phyloP scores from a whole-genome alignment of 2,329 filamentous ascomycete genomes.

The Boeremia lycopersici region DNA sequence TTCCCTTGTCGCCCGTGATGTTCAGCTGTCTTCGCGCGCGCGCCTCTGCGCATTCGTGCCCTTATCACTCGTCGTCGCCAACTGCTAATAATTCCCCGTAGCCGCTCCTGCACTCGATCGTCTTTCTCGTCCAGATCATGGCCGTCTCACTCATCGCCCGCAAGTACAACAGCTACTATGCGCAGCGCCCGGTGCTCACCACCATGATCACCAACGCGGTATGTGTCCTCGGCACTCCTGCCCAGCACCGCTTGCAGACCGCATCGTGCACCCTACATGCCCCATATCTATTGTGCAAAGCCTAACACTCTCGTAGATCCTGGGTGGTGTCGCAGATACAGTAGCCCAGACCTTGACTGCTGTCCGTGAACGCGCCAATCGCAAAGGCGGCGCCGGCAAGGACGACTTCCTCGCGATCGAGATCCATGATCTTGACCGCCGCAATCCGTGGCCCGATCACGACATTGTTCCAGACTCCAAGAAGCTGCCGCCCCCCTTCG shows the following conservation, averaged over 20 bases:
- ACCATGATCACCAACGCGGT: slow-evolving; percentile 99
- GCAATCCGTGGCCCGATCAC: slow-evolving; percentile 69
- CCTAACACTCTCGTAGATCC: slow-evolving; percentile 52
- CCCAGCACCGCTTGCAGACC: not conserved
- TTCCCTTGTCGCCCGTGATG: not conserved
- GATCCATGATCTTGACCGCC: slow-evolving; percentile 83
- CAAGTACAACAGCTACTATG: slow-evolving; percentile 94
- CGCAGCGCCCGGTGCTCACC: slow-evolving; percentile 88
- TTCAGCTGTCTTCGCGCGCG: not conserved
- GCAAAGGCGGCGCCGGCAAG: slow-evolving; percentile 66
- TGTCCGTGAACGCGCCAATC: slow-evolving; percentile 70
- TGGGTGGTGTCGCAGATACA: slow-evolving; percentile 95
- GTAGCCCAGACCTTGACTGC: slow-evolving; percentile 92
- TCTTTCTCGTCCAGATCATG: slow-evolving; percentile 87
- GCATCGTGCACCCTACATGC: not conserved
- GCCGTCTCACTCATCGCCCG: slow-evolving; percentile 80
- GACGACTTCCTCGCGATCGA: slow-evolving; percentile 82
- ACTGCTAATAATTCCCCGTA: slow-evolving; percentile 49
- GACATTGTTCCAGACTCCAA: slow-evolving; percentile 70
- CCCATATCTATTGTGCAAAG: not conserved
- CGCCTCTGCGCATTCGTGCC: slow-evolving; percentile 2
- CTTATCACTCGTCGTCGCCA: slow-evolving; percentile 12
- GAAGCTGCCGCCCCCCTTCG: slow-evolving; percentile 78
- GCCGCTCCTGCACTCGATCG: slow-evolving; percentile 84
- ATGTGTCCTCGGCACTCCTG: slow-evolving; percentile 45